Percentiles rank a stretch among this genome's conserved stretches.
These are phyloP conservation scores for Pseudomonodictys pantanalensis DNA, from an alignment of 495 filamentous ascomycete genomes.

Conservation along the genomic window DNA sequence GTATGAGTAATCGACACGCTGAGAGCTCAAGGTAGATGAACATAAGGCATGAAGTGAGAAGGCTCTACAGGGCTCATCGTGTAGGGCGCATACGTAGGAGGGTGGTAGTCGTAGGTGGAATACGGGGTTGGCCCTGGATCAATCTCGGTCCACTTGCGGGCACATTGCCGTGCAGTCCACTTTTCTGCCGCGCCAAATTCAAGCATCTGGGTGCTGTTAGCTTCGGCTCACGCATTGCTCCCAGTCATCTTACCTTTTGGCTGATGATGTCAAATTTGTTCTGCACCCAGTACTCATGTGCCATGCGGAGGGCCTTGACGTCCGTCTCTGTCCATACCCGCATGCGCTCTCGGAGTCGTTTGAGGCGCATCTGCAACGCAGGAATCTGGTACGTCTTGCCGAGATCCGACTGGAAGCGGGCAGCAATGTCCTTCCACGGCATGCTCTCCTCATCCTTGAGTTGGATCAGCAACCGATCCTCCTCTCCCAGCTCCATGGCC, in stretches of 20 bases:
- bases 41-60: constrained; percentile 27
- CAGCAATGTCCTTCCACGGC: constrained; percentile 67
- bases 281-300: constrained; percentile 47
- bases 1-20: too few species aligned
- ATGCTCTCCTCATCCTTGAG: constrained; percentile 65
- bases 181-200: constrained; percentile 43
- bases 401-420: constrained; percentile 59
- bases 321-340: constrained; percentile 66
- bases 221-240: neutral
- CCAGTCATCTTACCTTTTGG: constrained; percentile 37
- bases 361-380: constrained; percentile 70
- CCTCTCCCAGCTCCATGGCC: constrained; percentile 50
- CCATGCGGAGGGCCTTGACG: constrained; percentile 42
- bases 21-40: constrained; percentile 21
- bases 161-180: constrained; percentile 44
- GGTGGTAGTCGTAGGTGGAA: constrained; percentile 31
- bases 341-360: constrained; percentile 61
- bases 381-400: constrained; percentile 66
- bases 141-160: constrained; percentile 46
- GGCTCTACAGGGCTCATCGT: constrained; percentile 33
- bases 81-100: constrained; percentile 29
- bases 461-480: constrained; percentile 65
- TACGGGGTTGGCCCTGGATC: constrained; percentile 37
- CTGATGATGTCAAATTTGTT: constrained; percentile 48
- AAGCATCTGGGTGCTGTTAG: constrained; percentile 34